Base-by-base conservation (phyloP, 192 early-diverging fungal genomes). In the Entomortierella lignicola region DNA sequence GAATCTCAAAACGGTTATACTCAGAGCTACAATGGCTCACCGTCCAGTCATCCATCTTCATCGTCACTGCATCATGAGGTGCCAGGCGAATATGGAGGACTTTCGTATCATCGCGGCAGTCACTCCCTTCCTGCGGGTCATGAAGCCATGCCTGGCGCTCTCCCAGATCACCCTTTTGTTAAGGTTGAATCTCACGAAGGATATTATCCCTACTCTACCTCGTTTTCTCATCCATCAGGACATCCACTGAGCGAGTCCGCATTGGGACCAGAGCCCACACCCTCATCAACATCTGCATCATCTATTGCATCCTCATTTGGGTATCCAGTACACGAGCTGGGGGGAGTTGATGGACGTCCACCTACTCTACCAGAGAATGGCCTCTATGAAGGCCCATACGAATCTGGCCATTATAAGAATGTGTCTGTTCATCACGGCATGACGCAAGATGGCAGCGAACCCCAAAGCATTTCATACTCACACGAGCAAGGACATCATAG, bases 291-390 rank as follows among this genome's bases (percentile, higher is more conserved):
- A 18, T 47, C 70, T 4, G 55, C 70, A 1, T 34, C 70, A 5
- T 62, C 69, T 17, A 60, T 55, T 2, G 42, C 70, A 1, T 72
- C 70, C 0, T 72, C 70, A 7, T 72, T 72, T 58, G 70, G 70
- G 0, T 72, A 72, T 30, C 53, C 60, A 17, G 43, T 64, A 15
- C 55, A 72, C 0, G 70, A 72, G 12, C 20, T 58, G n/a, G 61
- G 39, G 29, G 62, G 63, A 8, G 21, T 44, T 52, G 63, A 66
- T 41, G 39, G 41, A 55, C 63, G 32, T 4, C 53, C 21, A 21
- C 39, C 52, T 8, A 26, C 51, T 10, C 11, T 64, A 6, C 50
- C 62, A 15, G 67, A 65, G 42, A 77, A 77, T 39, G 58, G 64
- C 5, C 27, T 62, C 13, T 71, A 75, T 10, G 57, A 39, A 29